Conservation (phyloP, 371 early-diverging fungal species). For the Choanephora cucurbitarum region DNA sequence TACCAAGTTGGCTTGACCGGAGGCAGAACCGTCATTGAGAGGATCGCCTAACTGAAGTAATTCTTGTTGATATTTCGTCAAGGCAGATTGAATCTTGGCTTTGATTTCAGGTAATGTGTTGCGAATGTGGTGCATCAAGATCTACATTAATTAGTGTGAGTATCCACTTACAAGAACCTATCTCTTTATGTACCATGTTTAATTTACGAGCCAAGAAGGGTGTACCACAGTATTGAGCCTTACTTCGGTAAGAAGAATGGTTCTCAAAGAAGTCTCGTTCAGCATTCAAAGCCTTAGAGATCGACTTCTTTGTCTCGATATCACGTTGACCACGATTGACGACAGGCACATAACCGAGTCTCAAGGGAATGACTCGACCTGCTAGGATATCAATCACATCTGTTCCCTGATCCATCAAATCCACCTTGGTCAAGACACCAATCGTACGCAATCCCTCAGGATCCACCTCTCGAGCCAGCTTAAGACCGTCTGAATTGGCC, state of each 20-base stretch:
- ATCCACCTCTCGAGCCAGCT: conserved; percentile 96
- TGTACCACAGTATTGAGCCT: conserved; percentile 98
- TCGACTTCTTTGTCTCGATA: conserved; percentile 91
- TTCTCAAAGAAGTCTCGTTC: conserved; percentile 94
- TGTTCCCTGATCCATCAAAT: conserved; percentile 99
- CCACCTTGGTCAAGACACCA: conserved; percentile 99
- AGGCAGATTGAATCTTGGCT: conserved; percentile 84
- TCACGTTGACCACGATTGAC: conserved; percentile 98
- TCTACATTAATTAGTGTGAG: conserved; percentile 57
- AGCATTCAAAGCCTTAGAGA: conserved; percentile 81
- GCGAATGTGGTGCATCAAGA: conserved; percentile 97
- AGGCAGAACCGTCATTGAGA: conserved; percentile 56
- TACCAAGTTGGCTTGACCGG: conserved; percentile 76
- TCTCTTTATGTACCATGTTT: conserved; percentile 72
- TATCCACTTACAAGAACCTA: too few relatives aligned
- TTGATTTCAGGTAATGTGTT: conserved; percentile 97
- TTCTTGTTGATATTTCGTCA: conserved; percentile 86
- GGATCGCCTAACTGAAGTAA: conserved; percentile 90
- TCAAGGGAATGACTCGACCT: conserved; percentile 93
- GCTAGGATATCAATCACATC: conserved; percentile 99
- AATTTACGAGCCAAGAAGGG: conserved; percentile 95
- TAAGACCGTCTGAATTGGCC: conserved; percentile 98
- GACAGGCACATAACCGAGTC: conserved; percentile 93
- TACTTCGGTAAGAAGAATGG: conserved; percentile 92
- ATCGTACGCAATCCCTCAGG: conserved; percentile 98